phyloP scores from a whole-genome alignment of 2,329 filamentous ascomycete genomes.

The Beauveria brongniartii region DNA sequence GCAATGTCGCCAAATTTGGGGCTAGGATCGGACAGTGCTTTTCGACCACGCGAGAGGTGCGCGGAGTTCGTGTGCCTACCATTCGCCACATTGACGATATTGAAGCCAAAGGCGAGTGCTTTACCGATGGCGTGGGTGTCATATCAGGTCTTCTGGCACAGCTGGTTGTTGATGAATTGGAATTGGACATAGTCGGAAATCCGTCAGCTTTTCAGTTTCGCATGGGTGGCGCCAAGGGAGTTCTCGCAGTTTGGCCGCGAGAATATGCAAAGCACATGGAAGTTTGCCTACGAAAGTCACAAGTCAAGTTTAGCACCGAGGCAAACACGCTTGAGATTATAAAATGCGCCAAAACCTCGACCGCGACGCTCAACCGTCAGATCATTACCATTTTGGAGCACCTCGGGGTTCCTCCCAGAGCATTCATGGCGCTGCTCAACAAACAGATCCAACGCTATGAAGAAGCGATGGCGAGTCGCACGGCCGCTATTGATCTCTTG shows the following conservation, averaged over 20 bases:
- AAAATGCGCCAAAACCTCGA: conserved; percentile 65
- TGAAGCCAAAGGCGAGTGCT: conserved; percentile 57
- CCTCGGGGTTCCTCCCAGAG: conserved; percentile 59
- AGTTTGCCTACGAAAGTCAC: conserved; percentile 73
- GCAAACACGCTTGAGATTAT: conserved; percentile 79
- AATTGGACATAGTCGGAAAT: conserved; percentile 44
- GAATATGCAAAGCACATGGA: conserved; percentile 48
- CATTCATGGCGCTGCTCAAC: conserved; percentile 61
- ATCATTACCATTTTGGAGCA: conserved; percentile 77
- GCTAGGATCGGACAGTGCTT: conserved; percentile 91
- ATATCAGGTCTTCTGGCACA: conserved; percentile 73
- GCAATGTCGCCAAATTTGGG: conserved; percentile 78
- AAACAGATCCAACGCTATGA: conserved; percentile 62
- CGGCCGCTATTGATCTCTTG: conserved; percentile 59
- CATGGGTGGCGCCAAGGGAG: conserved; percentile 85
- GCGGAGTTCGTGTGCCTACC: conserved; percentile 50
- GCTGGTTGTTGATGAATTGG: conserved; percentile 64
- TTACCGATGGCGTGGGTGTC: conserved; percentile 89
- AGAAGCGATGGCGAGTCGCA: conserved; percentile 57
- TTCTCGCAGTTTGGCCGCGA: conserved; percentile 68
- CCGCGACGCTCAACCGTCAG: conserved; percentile 80
- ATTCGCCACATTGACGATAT: conserved; percentile 62
- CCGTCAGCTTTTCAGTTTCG: conserved; percentile 90
- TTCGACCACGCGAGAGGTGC: conserved; percentile 77
- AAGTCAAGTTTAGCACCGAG: conserved; percentile 72